phyloP scores from a whole-genome alignment of 352 stramenopile species.

The Phytopythium kandeliae region DNA sequence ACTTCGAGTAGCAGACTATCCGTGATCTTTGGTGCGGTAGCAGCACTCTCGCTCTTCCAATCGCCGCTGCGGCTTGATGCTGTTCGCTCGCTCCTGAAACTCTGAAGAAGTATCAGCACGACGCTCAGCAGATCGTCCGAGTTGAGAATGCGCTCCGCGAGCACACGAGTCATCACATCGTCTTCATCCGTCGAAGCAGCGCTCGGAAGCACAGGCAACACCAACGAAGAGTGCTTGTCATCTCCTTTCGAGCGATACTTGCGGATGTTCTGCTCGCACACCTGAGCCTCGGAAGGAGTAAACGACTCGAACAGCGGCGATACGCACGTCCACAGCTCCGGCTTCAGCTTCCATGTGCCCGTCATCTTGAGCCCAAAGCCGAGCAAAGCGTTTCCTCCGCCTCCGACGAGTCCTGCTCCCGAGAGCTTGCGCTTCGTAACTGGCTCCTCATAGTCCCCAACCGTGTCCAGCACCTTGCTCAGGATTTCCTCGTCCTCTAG shows the following conservation, averaged over 20 bases:
- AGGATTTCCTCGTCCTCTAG: conserved; percentile 80
- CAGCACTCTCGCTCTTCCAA: conserved; percentile 5
- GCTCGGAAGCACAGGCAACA: conserved; percentile 27
- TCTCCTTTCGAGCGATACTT: conserved; percentile 22
- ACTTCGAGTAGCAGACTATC: conserved; percentile 57
- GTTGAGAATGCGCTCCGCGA: conserved; percentile 43
- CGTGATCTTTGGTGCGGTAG: conserved; percentile 12
- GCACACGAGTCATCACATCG: conserved; percentile 8
- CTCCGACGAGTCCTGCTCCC: background rate
- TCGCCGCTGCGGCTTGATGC: background rate
- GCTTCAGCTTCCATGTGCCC: conserved; percentile 56
- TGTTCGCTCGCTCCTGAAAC: conserved; percentile 16
- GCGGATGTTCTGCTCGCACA: conserved; percentile 69
- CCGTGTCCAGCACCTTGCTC: conserved; percentile 48
- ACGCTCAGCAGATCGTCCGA: conserved; percentile 37
- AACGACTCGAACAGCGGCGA: conserved; percentile 75
- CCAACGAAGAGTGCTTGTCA: conserved; percentile 5
- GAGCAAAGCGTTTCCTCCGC: conserved; percentile 16
- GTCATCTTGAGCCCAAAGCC: conserved; percentile 69
- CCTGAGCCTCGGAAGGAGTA: conserved; percentile 60
- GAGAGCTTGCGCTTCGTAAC: conserved; percentile 3
- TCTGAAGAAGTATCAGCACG: conserved; percentile 38
- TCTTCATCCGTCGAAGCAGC: background rate
- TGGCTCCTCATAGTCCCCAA: conserved; percentile 59
- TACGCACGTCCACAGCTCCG: conserved; percentile 43